A percentile compares a stretch with the other conserved stretches of the same genome.
phyloP scores from a whole-genome alignment of 495 filamentous ascomycete genomes.

The Aspergillus bridgeri region DNA sequence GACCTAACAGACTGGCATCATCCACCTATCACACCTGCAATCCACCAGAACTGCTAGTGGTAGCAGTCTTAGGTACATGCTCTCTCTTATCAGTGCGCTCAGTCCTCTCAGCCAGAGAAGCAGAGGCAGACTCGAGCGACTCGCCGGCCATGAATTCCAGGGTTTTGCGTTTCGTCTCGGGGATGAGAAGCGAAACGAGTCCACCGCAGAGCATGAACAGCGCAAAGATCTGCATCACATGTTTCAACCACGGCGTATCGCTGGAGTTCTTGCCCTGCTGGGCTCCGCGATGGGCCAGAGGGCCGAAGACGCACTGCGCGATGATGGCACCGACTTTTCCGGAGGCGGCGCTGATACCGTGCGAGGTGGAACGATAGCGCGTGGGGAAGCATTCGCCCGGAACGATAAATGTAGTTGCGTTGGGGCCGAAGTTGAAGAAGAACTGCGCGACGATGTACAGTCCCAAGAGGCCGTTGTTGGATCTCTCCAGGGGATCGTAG shows the following conservation, averaged over 20 bases:
- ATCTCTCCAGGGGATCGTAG: constrained; percentile 45
- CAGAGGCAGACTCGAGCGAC: not conserved
- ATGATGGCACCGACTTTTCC: constrained; percentile 79
- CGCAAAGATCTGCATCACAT: constrained; percentile 77
- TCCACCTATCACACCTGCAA: no score
- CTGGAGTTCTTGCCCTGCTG: constrained; percentile 21
- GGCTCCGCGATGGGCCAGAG: constrained; percentile 40
- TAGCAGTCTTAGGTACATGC: no score
- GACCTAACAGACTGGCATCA: no score
- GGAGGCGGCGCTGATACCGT: constrained; percentile 77
- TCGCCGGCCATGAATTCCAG: constrained; percentile 56
- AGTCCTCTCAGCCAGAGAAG: not conserved
- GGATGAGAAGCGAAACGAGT: constrained; percentile 63
- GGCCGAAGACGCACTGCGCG: constrained; percentile 47
- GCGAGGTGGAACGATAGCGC: constrained; percentile 76
- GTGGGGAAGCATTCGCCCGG: constrained; percentile 90
- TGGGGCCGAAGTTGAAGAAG: constrained; percentile 87
- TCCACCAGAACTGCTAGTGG: no score
- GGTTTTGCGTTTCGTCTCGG: constrained; percentile 72
- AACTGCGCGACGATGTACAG: constrained; percentile 80
- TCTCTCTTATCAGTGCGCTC: no score
- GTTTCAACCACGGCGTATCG: constrained; percentile 66
- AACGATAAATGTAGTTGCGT: constrained; percentile 86
- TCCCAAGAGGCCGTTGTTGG: constrained; percentile 55
- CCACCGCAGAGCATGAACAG: constrained; percentile 74